Evolutionary conservation across 2,329 filamentous ascomycete species (phyloP).

Genomic region (Paracamarosporium sp.): DNA sequence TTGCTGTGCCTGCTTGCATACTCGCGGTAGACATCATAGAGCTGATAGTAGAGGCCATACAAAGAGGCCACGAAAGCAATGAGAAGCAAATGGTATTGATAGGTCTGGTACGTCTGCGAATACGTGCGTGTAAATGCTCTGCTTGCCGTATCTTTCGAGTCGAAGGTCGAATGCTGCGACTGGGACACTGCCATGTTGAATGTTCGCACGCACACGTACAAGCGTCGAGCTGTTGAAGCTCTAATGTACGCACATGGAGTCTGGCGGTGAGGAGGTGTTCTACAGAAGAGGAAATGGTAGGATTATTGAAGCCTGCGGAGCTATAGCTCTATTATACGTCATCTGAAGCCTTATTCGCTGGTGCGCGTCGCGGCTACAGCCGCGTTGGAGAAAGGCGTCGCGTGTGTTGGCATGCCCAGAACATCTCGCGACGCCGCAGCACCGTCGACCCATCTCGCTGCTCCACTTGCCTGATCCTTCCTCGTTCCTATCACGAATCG

Average conservation of each 20-base stretch:
- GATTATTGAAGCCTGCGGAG: constrained; percentile 4
- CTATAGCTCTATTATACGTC: neutral
- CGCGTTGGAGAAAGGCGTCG: neutral
- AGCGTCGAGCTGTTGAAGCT: constrained; percentile 5
- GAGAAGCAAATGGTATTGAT: constrained; percentile 1
- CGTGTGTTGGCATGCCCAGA: neutral
- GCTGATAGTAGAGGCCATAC: constrained; percentile 1
- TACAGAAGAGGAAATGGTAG: neutral
- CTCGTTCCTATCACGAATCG: neutral
- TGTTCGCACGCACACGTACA: neutral
- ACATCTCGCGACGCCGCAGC: no score
- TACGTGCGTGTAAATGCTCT: neutral
- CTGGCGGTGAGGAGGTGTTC: neutral
- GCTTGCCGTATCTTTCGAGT: neutral
- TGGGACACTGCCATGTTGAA: constrained; percentile 1
- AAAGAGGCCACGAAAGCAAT: neutral
- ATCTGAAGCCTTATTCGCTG: neutral
- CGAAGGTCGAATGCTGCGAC: neutral
- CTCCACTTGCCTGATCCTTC: neutral
- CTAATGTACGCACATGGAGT: neutral
- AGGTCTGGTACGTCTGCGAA: neutral
- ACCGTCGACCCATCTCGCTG: no score
- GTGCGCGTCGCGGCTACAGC: neutral
- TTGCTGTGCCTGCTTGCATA: constrained; percentile 1
- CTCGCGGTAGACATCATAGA: neutral